Base-by-base conservation (phyloP, 2,329 filamentous ascomycete species). In the Calycina marina region DNA sequence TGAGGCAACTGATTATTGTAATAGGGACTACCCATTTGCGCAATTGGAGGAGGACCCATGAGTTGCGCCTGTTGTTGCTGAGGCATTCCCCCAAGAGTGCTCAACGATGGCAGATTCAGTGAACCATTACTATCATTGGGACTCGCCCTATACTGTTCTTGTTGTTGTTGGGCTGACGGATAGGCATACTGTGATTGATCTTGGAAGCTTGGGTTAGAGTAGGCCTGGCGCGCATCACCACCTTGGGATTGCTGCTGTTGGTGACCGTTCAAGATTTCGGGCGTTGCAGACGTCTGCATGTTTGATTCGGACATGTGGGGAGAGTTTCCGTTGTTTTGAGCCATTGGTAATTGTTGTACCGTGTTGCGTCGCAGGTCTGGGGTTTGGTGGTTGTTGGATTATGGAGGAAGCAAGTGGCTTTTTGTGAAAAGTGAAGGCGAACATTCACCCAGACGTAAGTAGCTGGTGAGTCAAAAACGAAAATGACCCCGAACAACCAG, bases 41-140 rank as follows among this genome's bases (percentile, higher is more conserved):
- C 57, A 52, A 63, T 64, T 11, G 65, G 59, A 34, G 67, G 64
- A 26, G 65, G 64, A 39, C 60, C 62, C 53, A 69, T 67, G 41
- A 50, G 48, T 22, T 48, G 47, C 24, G 44, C 37, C 33, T 46
- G 43, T 33, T 50, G 46, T 25, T 47, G 51, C 29, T 50, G 51
- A 26, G 53, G 52, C 46, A 51, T 44, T 20, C 55, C 57, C 46
- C 66, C 60, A 38, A 61, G 53, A 41, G 62, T 51, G 44, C 63
- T 62, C 52, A 68, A 65, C 28, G 61, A 62, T 30, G 63, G 64
- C 27, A 67, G 56, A 38, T 60, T 62, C 36, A 65, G 47, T 5
- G 63, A 58, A 25, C 58, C 43, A 56, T 54, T 51, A 48, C 57
- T 49, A 53, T 60, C 36, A 49, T 63, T 46, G 47, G 65, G 42